phyloP scores from a whole-genome alignment of 2,329 filamentous ascomycete species.

The Simplicillium sp. region DNA sequence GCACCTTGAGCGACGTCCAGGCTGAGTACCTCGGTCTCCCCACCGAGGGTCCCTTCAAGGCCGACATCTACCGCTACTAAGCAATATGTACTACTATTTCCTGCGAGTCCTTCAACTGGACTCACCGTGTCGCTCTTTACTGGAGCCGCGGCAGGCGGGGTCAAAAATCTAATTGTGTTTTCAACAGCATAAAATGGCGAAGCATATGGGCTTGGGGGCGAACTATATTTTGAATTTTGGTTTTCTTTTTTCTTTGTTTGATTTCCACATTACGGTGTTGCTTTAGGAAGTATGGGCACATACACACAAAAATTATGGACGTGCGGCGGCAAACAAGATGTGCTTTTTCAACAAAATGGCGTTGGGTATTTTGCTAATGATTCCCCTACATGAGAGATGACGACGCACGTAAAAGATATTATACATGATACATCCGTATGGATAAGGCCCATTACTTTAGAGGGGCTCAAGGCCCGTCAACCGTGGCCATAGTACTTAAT shows the following conservation, averaged over 20 bases:
- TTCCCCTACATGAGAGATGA: constrained; percentile 21
- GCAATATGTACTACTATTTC: constrained; percentile 22
- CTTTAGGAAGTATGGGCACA: background rate
- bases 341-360: constrained; percentile 31
- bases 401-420: constrained; percentile 12
- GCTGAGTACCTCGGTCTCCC: constrained; percentile 89
- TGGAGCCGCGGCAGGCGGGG: constrained; percentile 19
- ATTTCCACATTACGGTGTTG: constrained; percentile 7
- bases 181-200: constrained; percentile 35
- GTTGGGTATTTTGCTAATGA: constrained; percentile 26
- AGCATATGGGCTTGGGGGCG: constrained; percentile 21
- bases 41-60: constrained; percentile 89
- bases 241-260: constrained; percentile 14
- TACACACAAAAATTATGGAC: constrained; percentile 9
- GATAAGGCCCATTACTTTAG: background rate
- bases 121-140: constrained; percentile 24
- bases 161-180: constrained; percentile 24
- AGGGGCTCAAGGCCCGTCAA: constrained; percentile 28
- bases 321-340: constrained; percentile 19
- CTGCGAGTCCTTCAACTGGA: constrained; percentile 30
- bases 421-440: constrained; percentile 3
- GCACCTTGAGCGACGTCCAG: constrained; percentile 75
- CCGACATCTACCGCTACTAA: constrained; percentile 58
- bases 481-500: constrained; percentile 21
- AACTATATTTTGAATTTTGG: constrained; percentile 14